Conservation (phyloP, 1,139 yeast genomes). For the Eremothecium gossypii region DNA sequence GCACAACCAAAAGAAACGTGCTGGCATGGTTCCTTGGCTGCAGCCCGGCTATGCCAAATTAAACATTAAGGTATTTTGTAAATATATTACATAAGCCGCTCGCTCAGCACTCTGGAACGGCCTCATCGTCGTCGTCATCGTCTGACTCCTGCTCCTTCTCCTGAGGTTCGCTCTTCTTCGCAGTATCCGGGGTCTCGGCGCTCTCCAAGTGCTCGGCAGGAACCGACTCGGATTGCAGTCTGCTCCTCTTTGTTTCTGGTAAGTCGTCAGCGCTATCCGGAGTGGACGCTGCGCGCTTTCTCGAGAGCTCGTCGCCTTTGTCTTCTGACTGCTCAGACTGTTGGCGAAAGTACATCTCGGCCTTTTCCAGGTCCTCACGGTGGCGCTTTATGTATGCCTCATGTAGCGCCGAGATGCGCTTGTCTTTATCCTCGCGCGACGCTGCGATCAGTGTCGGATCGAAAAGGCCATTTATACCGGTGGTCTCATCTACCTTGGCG, state of each 20-base stretch:
- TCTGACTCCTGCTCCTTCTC: not conserved
- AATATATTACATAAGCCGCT: not conserved
- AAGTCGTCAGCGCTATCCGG: no score
- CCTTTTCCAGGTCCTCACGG: slow-evolving; percentile 13
- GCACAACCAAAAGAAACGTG: no score
- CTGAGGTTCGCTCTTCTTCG: no score
- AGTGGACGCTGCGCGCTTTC: no score
- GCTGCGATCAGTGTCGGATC: slow-evolving; percentile 10
- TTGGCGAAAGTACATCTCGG: slow-evolving; percentile 15
- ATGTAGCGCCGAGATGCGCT: slow-evolving; percentile 5
- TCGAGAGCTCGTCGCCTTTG: no score
- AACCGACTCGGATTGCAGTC: no score
- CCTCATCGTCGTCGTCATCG: not conserved
- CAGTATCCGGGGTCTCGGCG: no score
- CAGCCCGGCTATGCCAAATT: no score
- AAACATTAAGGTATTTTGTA: no score
- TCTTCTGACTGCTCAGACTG: slow-evolving; percentile 8
- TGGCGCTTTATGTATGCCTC: slow-evolving; percentile 13
- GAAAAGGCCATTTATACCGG: slow-evolving; percentile 23
- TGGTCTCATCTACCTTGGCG: slow-evolving; percentile 19
- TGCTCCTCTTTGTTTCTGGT: no score
- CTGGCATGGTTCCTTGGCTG: no score
- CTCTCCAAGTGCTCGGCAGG: no score
- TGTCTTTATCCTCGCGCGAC: slow-evolving; percentile 7
- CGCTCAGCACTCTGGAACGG: slow-evolving; percentile 1